A percentile compares a stretch with the other conserved stretches of the same genome.
Conservation (phyloP, 1,284 basidiomycete species). For the Volvariella surrecta region DNA sequence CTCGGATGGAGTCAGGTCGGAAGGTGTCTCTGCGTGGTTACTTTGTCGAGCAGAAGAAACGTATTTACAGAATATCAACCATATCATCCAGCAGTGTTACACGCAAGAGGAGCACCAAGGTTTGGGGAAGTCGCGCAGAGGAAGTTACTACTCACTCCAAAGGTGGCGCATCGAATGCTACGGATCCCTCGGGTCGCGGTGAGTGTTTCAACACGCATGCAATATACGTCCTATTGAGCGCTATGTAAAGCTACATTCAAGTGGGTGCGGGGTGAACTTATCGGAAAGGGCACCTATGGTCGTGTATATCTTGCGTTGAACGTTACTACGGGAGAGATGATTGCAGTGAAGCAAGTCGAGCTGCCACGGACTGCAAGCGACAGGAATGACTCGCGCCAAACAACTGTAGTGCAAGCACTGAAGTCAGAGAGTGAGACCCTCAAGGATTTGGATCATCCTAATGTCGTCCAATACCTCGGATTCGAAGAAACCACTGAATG, state of each 20-base stretch:
- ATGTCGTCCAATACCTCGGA: constrained; percentile 98
- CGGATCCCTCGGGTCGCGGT: constrained; percentile 10
- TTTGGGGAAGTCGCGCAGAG: constrained; percentile 92
- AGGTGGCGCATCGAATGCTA: constrained; percentile 40
- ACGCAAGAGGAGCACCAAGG: constrained; percentile 84
- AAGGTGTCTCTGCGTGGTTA: constrained; percentile 93
- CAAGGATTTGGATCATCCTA: constrained; percentile 93
- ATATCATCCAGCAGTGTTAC: constrained; percentile 41
- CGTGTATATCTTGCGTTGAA: constrained; percentile 95
- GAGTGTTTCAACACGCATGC: too few species aligned
- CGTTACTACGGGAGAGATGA: constrained; percentile 98
- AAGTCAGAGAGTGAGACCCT: constrained; percentile 93
- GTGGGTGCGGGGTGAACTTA: constrained; percentile 97
- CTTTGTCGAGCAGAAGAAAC: constrained; percentile 73
- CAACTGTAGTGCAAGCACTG: constrained; percentile 83
- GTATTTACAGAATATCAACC: constrained; percentile 51
- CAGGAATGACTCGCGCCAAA: constrained; percentile 81
- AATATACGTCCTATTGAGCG: constrained; percentile 7
- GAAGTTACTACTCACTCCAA: constrained; percentile 68
- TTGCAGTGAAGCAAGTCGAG: constrained; percentile 99
- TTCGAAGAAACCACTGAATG: constrained; percentile 89
- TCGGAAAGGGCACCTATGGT: constrained; percentile 96
- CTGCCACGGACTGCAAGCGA: constrained; percentile 87
- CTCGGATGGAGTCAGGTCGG: constrained; percentile 34
- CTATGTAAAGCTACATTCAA: constrained; percentile 75